Percentiles rank a stretch among this genome's conserved stretches.
Evolutionary conservation across 2,329 filamentous ascomycete species (phyloP).

Genomic region (Hypoxylon sp.): DNA sequence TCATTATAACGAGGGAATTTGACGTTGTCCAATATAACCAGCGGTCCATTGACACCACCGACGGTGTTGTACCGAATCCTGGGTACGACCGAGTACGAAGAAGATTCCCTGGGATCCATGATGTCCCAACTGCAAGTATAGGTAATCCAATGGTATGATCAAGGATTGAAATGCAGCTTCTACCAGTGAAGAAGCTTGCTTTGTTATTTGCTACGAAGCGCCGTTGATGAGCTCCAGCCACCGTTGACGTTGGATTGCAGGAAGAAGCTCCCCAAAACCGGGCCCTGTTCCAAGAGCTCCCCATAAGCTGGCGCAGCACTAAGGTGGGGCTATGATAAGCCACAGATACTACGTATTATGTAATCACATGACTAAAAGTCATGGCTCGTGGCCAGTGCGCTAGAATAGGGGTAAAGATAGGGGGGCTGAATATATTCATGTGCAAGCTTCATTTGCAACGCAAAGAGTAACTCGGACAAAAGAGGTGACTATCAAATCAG

Average conservation of each 20-base stretch:
- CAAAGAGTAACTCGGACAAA: neutral
- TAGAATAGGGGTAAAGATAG: too few species aligned
- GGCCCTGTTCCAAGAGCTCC: slow-evolving; percentile 33
- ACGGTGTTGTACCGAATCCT: slow-evolving; percentile 96
- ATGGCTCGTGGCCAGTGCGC: neutral
- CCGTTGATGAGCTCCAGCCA: slow-evolving; percentile 41
- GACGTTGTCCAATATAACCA: slow-evolving; percentile 98
- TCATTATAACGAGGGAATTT: slow-evolving; percentile 99
- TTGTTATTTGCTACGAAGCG: slow-evolving; percentile 34
- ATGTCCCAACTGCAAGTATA: slow-evolving; percentile 21
- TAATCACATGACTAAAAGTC: slow-evolving; percentile 20
- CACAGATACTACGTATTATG: slow-evolving; percentile 24
- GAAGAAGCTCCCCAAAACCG: slow-evolving; percentile 37
- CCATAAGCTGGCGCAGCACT: slow-evolving; percentile 36
- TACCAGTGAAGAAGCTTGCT: slow-evolving; percentile 32
- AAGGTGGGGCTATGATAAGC: slow-evolving; percentile 33
- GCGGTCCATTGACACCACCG: slow-evolving; percentile 95
- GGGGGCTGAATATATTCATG: neutral
- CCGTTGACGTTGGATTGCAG: slow-evolving; percentile 41
- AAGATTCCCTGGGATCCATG: slow-evolving; percentile 69
- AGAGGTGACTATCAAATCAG: neutral
- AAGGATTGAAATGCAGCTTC: slow-evolving; percentile 24
- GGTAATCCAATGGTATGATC: slow-evolving; percentile 25
- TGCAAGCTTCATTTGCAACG: neutral
- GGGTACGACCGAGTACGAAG: slow-evolving; percentile 71